A percentile compares a stretch with the other conserved stretches of the same genome.
Evolutionary conservation across 2,329 filamentous ascomycete genomes (phyloP).

Genomic region (Fusarium palustre): DNA sequence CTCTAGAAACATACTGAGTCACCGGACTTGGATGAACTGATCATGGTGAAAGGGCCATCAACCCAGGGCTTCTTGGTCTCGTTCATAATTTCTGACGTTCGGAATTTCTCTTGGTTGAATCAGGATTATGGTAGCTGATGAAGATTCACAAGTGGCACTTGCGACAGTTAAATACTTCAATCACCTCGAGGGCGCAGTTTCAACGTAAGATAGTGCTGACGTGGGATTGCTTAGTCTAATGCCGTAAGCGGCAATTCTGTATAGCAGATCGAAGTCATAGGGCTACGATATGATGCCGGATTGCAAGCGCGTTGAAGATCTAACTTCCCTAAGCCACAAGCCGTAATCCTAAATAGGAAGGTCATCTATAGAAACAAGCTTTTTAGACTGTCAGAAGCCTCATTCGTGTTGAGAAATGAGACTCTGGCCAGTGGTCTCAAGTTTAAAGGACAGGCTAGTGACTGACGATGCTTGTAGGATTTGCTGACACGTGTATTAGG

Average conservation of each 20-base stretch:
- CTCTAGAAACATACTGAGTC: slow-evolving; percentile 32
- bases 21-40: slow-evolving; percentile 43
- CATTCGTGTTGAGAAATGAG: no score
- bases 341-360: background rate
- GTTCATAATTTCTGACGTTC: slow-evolving; percentile 5
- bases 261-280: background rate
- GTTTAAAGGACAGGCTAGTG: background rate
- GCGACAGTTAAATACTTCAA: background rate
- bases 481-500: background rate
- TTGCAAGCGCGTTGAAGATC: background rate
- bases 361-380: background rate
- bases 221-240: slow-evolving; percentile 1
- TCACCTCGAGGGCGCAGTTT: background rate
- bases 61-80: slow-evolving; percentile 46
- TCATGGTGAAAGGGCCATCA: slow-evolving; percentile 51
- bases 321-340: background rate
- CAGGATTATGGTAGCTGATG: background rate
- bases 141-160: background rate
- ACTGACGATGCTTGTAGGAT: background rate
- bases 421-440: background rate
- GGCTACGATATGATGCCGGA: background rate
- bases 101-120: background rate
- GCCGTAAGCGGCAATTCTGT: background rate
- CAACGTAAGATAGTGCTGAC: slow-evolving; percentile 7
- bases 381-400: background rate